Conservation (phyloP, 495 filamentous ascomycete species). For the Xylaria acuta region DNA sequence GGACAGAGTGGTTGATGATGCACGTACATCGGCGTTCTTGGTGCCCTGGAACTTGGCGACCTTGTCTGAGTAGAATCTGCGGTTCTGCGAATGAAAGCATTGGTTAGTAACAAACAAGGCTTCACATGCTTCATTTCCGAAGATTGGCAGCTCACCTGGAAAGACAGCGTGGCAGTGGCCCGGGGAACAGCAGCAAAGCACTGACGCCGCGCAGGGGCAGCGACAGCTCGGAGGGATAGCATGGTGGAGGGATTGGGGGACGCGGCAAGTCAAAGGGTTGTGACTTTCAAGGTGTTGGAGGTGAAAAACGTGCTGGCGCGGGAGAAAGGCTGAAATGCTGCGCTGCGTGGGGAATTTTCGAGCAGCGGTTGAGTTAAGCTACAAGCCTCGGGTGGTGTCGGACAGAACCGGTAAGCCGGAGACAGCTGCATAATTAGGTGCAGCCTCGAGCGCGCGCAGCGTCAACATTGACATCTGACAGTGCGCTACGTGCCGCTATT, state of each 20-base stretch:
- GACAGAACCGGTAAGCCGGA: conserved; percentile 17
- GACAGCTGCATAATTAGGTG: not conserved
- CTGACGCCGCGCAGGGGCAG: conserved; percentile 59
- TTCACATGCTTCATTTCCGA: conserved; percentile 58
- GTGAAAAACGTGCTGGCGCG: conserved; percentile 25
- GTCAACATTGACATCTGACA: conserved; percentile 41
- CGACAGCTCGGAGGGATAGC: conserved; percentile 58
- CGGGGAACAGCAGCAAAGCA: conserved; percentile 54
- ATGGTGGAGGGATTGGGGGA: conserved; percentile 47
- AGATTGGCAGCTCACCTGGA: conserved; percentile 49
- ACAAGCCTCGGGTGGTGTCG: conserved; percentile 37
- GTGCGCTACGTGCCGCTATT: conserved; percentile 29
- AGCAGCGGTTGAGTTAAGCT: conserved; percentile 28
- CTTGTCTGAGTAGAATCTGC: conserved; percentile 63
- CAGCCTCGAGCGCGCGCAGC: not conserved
- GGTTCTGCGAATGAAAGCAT: conserved; percentile 40
- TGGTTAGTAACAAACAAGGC: conserved; percentile 30
- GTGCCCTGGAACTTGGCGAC: conserved; percentile 92
- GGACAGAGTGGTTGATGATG: conserved; percentile 4
- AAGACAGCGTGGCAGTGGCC: conserved; percentile 50
- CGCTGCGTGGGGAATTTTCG: conserved; percentile 25
- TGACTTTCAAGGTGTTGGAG: conserved; percentile 13
- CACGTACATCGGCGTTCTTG: conserved; percentile 84
- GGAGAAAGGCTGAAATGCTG: conserved; percentile 20
- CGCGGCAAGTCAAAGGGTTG: conserved; percentile 34